Percentiles rank a stretch among this genome's conserved stretches.
Conservation (phyloP, 805 yeast genomes). For the Barnettozyma sp. region DNA sequence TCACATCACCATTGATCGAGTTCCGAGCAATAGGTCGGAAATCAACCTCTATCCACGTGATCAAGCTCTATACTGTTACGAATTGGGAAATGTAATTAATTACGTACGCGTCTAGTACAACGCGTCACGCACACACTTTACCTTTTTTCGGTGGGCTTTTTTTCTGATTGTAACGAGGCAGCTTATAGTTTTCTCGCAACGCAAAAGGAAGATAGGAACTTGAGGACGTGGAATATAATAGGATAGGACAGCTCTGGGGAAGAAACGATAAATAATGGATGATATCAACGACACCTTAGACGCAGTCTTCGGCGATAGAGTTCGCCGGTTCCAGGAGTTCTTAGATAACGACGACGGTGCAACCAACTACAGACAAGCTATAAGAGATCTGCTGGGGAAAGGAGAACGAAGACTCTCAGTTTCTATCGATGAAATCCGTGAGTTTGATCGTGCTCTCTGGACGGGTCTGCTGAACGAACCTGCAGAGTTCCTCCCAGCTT, state of each 20-base stretch:
- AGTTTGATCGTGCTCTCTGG: slow-evolving; percentile 76
- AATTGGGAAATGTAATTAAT: slow-evolving; percentile 6
- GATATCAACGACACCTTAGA: slow-evolving; percentile 27
- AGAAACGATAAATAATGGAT: slow-evolving; percentile 17
- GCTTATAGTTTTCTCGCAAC: too few species aligned
- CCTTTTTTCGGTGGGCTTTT: too few species aligned
- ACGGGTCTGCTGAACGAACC: slow-evolving; percentile 67
- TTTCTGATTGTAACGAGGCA: too few species aligned
- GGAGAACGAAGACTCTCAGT: slow-evolving; percentile 62
- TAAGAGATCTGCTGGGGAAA: slow-evolving; percentile 64
- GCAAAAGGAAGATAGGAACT: too few species aligned
- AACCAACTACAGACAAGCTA: slow-evolving; percentile 60
- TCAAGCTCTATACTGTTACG: too few species aligned
- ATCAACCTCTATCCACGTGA: too few species aligned
- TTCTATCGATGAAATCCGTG: slow-evolving; percentile 81
- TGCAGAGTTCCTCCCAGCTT: slow-evolving; percentile 81
- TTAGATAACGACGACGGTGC: slow-evolving; percentile 50
- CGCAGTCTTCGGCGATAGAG: slow-evolving; percentile 68
- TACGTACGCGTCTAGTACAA: not conserved
- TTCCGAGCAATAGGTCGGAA: too few species aligned
- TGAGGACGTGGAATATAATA: too few species aligned
- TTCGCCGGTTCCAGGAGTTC: slow-evolving; percentile 83
- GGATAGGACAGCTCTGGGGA: too few species aligned
- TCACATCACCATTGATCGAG: too few species aligned
- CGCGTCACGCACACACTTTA: not conserved